phyloP scores from a whole-genome alignment of 2,329 filamentous ascomycete species.

The Bipolaris bicolor region DNA sequence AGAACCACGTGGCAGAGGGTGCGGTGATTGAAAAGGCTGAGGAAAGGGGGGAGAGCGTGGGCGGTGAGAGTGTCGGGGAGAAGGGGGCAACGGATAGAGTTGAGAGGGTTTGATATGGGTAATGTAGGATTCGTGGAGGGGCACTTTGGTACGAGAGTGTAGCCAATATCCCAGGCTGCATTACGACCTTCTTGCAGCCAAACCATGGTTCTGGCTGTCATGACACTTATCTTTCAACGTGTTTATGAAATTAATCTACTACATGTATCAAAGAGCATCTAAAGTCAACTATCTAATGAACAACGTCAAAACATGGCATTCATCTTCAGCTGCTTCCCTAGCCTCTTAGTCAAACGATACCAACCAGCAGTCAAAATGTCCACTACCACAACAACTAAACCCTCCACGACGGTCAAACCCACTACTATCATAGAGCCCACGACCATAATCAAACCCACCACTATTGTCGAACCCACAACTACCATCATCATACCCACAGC shows the following conservation, averaged over 20 bases:
- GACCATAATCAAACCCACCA: neutral
- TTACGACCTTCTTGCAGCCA: neutral
- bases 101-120: constrained; percentile 1
- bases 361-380: neutral
- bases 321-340: neutral
- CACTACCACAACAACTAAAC: neutral
- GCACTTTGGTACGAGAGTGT: neutral
- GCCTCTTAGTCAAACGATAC: neutral
- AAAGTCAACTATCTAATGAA: too few species aligned
- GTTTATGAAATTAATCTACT: neutral
- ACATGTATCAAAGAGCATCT: neutral
- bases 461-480: neutral
- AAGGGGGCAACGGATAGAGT: constrained; percentile 27
- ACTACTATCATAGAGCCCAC: neutral
- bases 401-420: neutral
- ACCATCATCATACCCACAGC: neutral
- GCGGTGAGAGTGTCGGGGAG: constrained; percentile 27
- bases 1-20: constrained; percentile 62
- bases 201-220: neutral
- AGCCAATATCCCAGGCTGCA: neutral
- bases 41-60: constrained; percentile 32
- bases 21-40: constrained; percentile 55
- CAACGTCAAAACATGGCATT: neutral
- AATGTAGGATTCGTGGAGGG: neutral
- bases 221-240: too few species aligned